phyloP scores from a whole-genome alignment of 768 basidiomycete genomes.

The Leccinum broughii region DNA sequence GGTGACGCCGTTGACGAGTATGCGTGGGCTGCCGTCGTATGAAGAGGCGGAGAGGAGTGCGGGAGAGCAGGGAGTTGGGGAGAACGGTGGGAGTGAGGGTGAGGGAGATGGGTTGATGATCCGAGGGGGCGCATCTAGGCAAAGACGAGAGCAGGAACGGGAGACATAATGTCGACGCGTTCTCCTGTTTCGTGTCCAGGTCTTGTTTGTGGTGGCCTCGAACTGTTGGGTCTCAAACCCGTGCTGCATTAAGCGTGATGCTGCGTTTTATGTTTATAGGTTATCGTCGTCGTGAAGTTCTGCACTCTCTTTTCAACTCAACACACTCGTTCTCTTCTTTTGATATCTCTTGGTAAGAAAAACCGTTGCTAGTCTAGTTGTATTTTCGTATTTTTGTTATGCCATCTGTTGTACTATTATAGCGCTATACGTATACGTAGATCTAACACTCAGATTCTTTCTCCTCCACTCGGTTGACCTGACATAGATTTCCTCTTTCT shows the following conservation, averaged over 20 bases:
- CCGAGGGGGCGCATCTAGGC: background rate
- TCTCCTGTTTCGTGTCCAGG: background rate
- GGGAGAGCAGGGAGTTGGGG: background rate
- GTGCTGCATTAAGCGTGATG: background rate
- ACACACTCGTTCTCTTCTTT: background rate
- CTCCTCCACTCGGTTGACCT: background rate
- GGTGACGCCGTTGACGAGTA: constrained; percentile 77
- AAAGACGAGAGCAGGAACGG: background rate
- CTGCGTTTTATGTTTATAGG: background rate
- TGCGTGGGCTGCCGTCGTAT: constrained; percentile 82
- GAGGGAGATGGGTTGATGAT: constrained; percentile 18
- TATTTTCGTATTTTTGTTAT: background rate
- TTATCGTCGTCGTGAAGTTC: background rate
- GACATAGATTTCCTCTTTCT: background rate
- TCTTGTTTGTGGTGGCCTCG: background rate
- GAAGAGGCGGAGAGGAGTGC: constrained; percentile 55
- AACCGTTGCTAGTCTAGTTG: background rate
- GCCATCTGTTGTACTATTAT: background rate
- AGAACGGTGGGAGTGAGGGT: background rate
- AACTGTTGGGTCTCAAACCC: background rate
- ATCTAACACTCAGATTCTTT: background rate
- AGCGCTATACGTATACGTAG: background rate
- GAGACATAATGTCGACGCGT: background rate
- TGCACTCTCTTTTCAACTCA: background rate
- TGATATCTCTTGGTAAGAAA: too few species aligned